A percentile compares a stretch with the other conserved stretches of the same genome.
Conservation (phyloP, 2,329 filamentous ascomycete species). For the Zymoseptoria ardabiliae region DNA sequence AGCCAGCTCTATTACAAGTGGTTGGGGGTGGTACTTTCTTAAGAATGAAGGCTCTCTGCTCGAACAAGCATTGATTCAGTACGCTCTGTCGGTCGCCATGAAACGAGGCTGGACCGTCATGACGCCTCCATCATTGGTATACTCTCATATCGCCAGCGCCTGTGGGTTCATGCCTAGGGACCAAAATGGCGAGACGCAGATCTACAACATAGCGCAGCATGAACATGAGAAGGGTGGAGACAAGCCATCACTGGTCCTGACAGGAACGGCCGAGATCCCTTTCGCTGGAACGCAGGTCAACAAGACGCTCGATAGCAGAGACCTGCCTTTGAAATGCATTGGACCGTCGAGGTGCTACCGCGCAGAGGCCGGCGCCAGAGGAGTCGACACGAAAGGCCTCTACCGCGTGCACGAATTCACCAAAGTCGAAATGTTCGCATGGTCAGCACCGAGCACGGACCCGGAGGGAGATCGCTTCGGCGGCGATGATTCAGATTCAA, state of each 20-base stretch:
- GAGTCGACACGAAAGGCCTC: conserved; percentile 83
- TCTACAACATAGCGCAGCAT: conserved; percentile 66
- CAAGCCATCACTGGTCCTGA: conserved; percentile 65
- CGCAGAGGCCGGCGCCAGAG: conserved; percentile 85
- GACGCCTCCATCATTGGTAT: conserved; percentile 82
- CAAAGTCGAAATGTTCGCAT: conserved; percentile 96
- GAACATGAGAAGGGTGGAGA: conserved; percentile 53
- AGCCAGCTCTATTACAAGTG: conserved; percentile 69
- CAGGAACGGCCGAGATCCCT: conserved; percentile 90
- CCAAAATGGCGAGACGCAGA: conserved; percentile 81
- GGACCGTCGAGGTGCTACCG: conserved; percentile 90
- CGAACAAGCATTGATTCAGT: conserved; percentile 90
- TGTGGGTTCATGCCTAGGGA: conserved; percentile 95
- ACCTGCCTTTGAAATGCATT: conserved; percentile 71
- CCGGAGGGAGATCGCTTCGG: conserved; percentile 22
- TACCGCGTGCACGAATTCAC: conserved; percentile 98
- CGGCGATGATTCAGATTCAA: conserved; percentile 12
- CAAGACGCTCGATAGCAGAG: conserved; percentile 53
- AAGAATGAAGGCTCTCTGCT: conserved; percentile 84
- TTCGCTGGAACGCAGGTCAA: conserved; percentile 85
- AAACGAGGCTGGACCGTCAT: conserved; percentile 71
- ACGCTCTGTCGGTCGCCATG: conserved; percentile 67
- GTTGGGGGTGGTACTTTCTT: conserved; percentile 98
- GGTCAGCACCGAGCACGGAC: conserved; percentile 48
- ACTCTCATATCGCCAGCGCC: conserved; percentile 79